phyloP scores from a whole-genome alignment of 2,329 filamentous ascomycete genomes.

The Aspergillus amoenus region DNA sequence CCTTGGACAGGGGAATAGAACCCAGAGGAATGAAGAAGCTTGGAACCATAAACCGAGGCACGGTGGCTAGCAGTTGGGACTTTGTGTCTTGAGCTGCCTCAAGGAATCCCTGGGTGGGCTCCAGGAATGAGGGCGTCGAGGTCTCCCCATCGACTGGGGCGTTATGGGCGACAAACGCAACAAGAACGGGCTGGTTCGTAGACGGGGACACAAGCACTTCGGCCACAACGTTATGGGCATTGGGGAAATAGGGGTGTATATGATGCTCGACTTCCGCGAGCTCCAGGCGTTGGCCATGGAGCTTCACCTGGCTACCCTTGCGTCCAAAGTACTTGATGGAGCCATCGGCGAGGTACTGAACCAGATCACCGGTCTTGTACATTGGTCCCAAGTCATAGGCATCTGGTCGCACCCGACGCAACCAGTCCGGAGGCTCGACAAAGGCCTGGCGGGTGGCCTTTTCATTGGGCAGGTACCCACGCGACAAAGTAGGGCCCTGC shows the following conservation, averaged over 20 bases:
- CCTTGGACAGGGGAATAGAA: background rate
- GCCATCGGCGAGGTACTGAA: constrained; percentile 17
- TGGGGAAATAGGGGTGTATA: background rate
- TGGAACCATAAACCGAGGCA: background rate
- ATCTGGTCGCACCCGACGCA: background rate
- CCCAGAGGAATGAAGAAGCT: background rate
- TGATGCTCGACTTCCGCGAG: constrained; percentile 16
- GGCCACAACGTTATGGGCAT: background rate
- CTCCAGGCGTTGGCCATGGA: constrained; percentile 14
- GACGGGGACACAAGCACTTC: background rate
- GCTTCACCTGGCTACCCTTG: constrained; percentile 20
- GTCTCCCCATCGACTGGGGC: background rate
- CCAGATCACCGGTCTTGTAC: constrained; percentile 21
- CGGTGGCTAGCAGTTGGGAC: background rate
- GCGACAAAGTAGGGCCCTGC: constrained; percentile 50
- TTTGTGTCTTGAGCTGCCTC: background rate
- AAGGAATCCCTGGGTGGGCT: background rate
- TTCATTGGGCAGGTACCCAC: constrained; percentile 56
- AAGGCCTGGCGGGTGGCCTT: constrained; percentile 56
- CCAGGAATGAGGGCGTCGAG: background rate
- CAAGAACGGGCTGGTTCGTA: background rate
- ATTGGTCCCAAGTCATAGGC: constrained; percentile 14
- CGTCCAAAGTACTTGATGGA: constrained; percentile 17
- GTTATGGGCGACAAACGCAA: too few relatives aligned
- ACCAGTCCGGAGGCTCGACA: constrained; percentile 30